Percentiles rank a stretch among this genome's conserved stretches.
These are phyloP conservation scores for Musa itinerans DNA, from an alignment of 176 grass and related monocot genomes.

Conservation along the genomic window DNA sequence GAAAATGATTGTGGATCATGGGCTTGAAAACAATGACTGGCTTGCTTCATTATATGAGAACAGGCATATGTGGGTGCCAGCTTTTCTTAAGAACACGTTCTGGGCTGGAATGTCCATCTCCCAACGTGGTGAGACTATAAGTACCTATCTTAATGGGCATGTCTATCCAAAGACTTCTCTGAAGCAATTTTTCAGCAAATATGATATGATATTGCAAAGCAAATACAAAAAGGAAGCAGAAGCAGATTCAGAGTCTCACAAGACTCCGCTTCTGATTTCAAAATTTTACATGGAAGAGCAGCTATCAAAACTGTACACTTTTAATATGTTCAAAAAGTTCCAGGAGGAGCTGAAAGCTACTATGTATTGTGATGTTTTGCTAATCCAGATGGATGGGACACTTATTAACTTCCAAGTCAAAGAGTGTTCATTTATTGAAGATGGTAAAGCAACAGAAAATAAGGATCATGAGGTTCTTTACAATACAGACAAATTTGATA, in stretches of 20 bases:
- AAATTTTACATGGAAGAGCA: constrained; percentile 35
- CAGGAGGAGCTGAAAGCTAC: constrained; percentile 28
- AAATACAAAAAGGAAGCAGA: constrained; percentile 25
- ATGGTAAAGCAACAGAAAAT: constrained; percentile 21
- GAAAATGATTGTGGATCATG: constrained; percentile 18
- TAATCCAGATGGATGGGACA: constrained; percentile 10
- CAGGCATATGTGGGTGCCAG: constrained; percentile 18
- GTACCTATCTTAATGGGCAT: constrained; percentile 18
- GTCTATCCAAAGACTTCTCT: constrained; percentile 26
- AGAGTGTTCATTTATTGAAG: constrained; percentile 18
- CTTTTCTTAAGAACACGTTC: constrained; percentile 20
- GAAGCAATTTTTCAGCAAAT: constrained; percentile 26
- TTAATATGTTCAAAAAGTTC: constrained; percentile 25
- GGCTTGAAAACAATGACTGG: constrained; percentile 22
- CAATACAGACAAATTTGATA: constrained; percentile 10
- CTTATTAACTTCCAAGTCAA: constrained; percentile 12
- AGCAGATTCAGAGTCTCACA: constrained; percentile 23
- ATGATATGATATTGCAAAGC: constrained; percentile 19
- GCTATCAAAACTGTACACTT: constrained; percentile 22
- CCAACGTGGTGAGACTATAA: constrained; percentile 16
- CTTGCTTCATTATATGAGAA: constrained; percentile 20
- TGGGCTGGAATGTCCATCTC: constrained; percentile 22
- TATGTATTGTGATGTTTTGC: constrained; percentile 24
- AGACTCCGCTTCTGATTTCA: constrained; percentile 22
- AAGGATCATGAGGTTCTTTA: constrained; percentile 16